Base-by-base conservation (phyloP, 225 moss, liverwort and hornwort species). In the Climacium dendroides region DNA sequence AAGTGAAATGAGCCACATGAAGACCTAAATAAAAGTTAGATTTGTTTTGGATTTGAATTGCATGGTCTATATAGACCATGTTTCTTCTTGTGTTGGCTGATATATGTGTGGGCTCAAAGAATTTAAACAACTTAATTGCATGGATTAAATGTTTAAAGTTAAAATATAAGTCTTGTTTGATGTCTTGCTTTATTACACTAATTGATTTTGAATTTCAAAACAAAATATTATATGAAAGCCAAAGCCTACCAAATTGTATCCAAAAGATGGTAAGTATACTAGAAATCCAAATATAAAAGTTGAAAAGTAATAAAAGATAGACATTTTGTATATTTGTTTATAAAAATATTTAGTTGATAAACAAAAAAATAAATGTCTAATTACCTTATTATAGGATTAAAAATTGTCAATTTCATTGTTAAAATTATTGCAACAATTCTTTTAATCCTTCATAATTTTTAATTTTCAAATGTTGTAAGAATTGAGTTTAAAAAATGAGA, bases 51-150 rank as follows among this genome's bases (percentile, higher is more conserved):
- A 10, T 77, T 0, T 54, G 3, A 77, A 6, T 54, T 77, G 0
- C 6, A 35, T n/a, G 0, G 24, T 23, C 23, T 53, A n/a, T 35
- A 3, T 32, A n/a, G 5, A 53, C 2, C 3, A n/a, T 14, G 1
- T 24, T 50, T 52, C 6, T 0, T 75, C 2, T 34, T 3, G 4
- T 52, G 3, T 7, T 22, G 3, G 5, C 15, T 53, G 10, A 14
- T 2, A 35, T 53, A 15, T 53, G 2, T 48, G 13, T 16, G 5
- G 7, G 3, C 8, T 70, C 15, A 9, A 45, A 71, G 28, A 17
- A 7, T 18, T 45, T 25, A 25, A 69, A 29, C 2, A 29, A 45
- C 14, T 45, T 45, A 2, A 29, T 29, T 47, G 29, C 10, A 17
- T 45, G 8, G 25, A 72, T 45, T 28, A 6, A 18, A 29, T 72